These are phyloP conservation scores for Vigna hirtella DNA, from an alignment of 306 rosid genomes.

Conservation along the genomic window DNA sequence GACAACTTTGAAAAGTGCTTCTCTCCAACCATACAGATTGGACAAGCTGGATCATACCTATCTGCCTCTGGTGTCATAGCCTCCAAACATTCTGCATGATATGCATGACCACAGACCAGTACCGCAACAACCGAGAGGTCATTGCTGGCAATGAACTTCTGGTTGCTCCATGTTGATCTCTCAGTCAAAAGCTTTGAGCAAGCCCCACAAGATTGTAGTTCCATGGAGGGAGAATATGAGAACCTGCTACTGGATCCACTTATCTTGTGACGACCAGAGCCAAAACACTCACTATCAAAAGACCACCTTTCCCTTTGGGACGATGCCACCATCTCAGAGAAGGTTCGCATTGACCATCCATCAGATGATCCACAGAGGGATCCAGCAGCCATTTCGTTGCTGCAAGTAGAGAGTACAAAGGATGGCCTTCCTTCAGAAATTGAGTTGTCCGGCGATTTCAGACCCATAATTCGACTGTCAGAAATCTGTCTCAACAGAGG, in stretches of 20 bases:
- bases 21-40: conserved; percentile 74
- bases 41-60: conserved; percentile 80
- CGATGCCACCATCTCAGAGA: conserved; percentile 92
- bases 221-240: conserved; percentile 81
- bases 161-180: conserved; percentile 78
- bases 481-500: conserved; percentile 84
- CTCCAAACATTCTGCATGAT: conserved; percentile 89
- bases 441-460: conserved; percentile 85
- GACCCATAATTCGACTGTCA: conserved; percentile 71
- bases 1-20: conserved; percentile 66
- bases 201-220: conserved; percentile 71
- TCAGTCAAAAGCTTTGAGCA: conserved; percentile 75
- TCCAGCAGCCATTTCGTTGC: conserved; percentile 77
- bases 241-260: conserved; percentile 82
- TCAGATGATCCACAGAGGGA: conserved; percentile 89
- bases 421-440: conserved; percentile 84
- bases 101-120: conserved; percentile 80
- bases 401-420: conserved; percentile 77
- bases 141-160: conserved; percentile 58
- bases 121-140: conserved; percentile 78
- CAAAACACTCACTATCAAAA: conserved; percentile 78
- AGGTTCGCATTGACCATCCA: conserved; percentile 95
- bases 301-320: conserved; percentile 95
- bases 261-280: conserved; percentile 70
- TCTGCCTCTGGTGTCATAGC: conserved; percentile 70